A percentile compares a stretch with the other conserved stretches of the same genome.
phyloP scores from a whole-genome alignment of 371 early-diverging fungal species.

The Mucor circinelloides region DNA sequence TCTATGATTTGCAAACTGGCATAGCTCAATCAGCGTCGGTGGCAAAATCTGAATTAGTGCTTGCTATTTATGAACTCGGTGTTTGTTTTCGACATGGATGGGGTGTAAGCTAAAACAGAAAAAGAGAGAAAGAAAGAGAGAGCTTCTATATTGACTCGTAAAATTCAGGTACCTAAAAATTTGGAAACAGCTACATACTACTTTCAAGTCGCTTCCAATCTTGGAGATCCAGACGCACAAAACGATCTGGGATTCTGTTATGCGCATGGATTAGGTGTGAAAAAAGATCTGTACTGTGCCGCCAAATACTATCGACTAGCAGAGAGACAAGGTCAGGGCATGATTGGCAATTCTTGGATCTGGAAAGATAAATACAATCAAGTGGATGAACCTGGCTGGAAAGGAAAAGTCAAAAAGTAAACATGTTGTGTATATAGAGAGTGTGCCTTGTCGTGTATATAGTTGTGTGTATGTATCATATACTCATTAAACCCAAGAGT shows the following conservation, averaged over 20 bases:
- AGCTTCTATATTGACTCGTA: too few species aligned
- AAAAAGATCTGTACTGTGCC: constrained; percentile 76
- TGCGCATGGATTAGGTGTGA: constrained; percentile 80
- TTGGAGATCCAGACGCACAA: constrained; percentile 91
- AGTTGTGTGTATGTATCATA: neutral
- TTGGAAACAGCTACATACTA: constrained; percentile 83
- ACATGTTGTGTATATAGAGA: neutral
- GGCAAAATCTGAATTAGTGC: constrained; percentile 58
- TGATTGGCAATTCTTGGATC: constrained; percentile 94
- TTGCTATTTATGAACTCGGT: constrained; percentile 89
- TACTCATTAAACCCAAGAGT: neutral
- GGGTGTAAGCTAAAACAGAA: constrained; percentile 62
- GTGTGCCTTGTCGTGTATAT: too few species aligned
- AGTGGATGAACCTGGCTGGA: constrained; percentile 21
- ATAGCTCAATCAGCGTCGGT: constrained; percentile 27
- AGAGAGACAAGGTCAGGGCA: constrained; percentile 75
- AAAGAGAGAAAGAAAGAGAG: too few species aligned
- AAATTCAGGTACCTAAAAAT: constrained; percentile 66
- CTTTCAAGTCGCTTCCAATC: constrained; percentile 84
- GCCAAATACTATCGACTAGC: constrained; percentile 89
- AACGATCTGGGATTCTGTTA: constrained; percentile 84
- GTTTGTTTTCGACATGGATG: constrained; percentile 87
- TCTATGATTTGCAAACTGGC: constrained; percentile 58
- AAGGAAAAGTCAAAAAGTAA: constrained; percentile 11
- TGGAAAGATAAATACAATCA: constrained; percentile 81